Evolutionary conservation across 2,329 filamentous ascomycete species (phyloP).

Genomic region (Penicillium occitanis): DNA sequence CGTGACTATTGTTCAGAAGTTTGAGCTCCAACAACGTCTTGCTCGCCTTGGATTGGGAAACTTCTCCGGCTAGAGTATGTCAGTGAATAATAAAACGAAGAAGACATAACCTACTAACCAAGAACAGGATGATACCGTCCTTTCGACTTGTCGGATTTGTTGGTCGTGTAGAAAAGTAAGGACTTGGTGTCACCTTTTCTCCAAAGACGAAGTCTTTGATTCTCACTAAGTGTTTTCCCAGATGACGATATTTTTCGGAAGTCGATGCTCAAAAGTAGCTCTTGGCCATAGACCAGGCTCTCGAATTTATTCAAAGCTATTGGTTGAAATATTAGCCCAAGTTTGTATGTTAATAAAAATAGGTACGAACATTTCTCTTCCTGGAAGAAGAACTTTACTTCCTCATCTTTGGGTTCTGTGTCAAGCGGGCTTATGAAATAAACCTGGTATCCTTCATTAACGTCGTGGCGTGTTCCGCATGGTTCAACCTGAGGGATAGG

Average conservation of each 20-base stretch:
- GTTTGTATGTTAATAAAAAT: neutral
- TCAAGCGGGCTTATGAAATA: conserved; percentile 22
- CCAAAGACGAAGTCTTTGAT: conserved; percentile 24
- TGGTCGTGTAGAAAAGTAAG: conserved; percentile 17
- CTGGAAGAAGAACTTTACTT: conserved; percentile 21
- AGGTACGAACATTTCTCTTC: conserved; percentile 11
- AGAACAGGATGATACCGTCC: conserved; percentile 20
- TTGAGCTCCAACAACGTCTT: conserved; percentile 12
- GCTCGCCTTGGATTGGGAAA: neutral
- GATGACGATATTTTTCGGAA: conserved; percentile 22
- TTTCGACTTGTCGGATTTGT: conserved; percentile 6
- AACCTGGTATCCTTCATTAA: conserved; percentile 16
- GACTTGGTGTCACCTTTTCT: neutral
- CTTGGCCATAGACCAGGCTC: conserved; percentile 22
- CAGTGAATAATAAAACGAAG: neutral
- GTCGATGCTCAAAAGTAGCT: conserved; percentile 17
- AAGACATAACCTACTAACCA: conserved; percentile 13
- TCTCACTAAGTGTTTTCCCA: conserved; percentile 18
- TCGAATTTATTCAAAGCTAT: conserved; percentile 20
- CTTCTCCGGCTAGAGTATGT: neutral
- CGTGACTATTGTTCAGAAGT: conserved; percentile 4
- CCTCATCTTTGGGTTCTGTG: conserved; percentile 21
- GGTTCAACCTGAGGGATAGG: conserved; percentile 24
- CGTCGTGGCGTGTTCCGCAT: conserved; percentile 15
- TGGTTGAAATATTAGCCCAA: neutral